Evolutionary conservation across 2,329 filamentous ascomycete species (phyloP).

Genomic region (Ustulina deusta): DNA sequence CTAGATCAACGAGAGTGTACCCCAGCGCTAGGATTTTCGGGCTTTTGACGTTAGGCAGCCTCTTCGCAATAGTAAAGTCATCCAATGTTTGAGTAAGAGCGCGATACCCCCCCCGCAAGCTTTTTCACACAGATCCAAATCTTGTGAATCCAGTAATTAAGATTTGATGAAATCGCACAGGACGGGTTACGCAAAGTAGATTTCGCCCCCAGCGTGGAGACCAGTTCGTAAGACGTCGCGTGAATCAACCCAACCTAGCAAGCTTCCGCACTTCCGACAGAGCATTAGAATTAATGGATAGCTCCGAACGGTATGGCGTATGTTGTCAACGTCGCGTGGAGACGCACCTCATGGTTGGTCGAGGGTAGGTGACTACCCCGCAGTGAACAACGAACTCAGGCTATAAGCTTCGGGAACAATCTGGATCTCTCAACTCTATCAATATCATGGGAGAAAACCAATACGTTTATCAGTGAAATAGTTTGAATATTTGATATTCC

Average conservation of each 20-base stretch:
- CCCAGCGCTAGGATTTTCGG: no score
- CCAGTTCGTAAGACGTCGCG: neutral
- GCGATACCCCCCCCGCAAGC: no score
- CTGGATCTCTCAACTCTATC: neutral
- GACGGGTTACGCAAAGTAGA: neutral
- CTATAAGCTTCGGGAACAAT: neutral
- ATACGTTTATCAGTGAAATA: neutral
- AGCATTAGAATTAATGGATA: neutral
- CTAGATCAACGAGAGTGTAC: neutral
- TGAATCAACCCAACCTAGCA: neutral
- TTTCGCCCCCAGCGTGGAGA: neutral
- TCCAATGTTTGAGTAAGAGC: neutral
- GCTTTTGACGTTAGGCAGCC: neutral
- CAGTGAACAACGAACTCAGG: neutral
- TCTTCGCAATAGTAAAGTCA: neutral
- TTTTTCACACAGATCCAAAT: no score
- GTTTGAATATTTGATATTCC: neutral
- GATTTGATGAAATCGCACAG: neutral
- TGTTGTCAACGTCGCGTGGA: neutral
- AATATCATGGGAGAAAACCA: neutral
- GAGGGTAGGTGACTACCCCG: conserved; percentile 28
- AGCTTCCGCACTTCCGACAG: neutral
- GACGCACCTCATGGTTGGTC: neutral
- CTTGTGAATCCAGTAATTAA: neutral
- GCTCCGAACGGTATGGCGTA: neutral